phyloP scores from a whole-genome alignment of 257 asterid species.

The Nyctanthes arbortristis region DNA sequence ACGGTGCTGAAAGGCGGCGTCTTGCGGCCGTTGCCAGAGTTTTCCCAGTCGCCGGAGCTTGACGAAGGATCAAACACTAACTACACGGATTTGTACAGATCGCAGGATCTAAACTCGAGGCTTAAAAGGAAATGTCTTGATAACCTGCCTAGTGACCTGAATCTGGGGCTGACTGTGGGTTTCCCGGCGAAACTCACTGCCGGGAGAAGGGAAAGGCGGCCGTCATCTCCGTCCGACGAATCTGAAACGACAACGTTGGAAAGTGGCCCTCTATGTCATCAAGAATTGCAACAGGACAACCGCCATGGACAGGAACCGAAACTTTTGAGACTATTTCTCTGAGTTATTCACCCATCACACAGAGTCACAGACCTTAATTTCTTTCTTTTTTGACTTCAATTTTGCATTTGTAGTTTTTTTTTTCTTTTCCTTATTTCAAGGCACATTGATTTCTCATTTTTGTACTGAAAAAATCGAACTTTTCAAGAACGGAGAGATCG shows the following conservation, averaged over 20 bases:
- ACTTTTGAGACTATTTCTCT: slow-evolving; percentile 58
- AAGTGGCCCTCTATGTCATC: slow-evolving; percentile 42
- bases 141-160: slow-evolving; percentile 22
- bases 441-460: background rate
- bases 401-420: background rate
- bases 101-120: slow-evolving; percentile 30
- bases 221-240: slow-evolving; percentile 56
- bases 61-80: slow-evolving; percentile 24
- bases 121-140: slow-evolving; percentile 18
- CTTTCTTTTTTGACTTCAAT: background rate
- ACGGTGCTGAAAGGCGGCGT: slow-evolving; percentile 79
- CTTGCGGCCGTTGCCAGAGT: slow-evolving; percentile 36
- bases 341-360: background rate
- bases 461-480: background rate
- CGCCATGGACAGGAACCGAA: slow-evolving; percentile 29
- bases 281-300: slow-evolving; percentile 26
- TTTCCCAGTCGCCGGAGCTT: slow-evolving; percentile 21
- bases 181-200: slow-evolving; percentile 19
- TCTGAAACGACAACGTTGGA: slow-evolving; percentile 74
- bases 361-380: background rate
- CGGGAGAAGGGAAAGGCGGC: slow-evolving; percentile 21
- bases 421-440: background rate
- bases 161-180: slow-evolving; percentile 26
- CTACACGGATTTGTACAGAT: slow-evolving; percentile 25
- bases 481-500: background rate